Conservation (phyloP, 2,329 filamentous ascomycete species). For the Botrytis deweyae region DNA sequence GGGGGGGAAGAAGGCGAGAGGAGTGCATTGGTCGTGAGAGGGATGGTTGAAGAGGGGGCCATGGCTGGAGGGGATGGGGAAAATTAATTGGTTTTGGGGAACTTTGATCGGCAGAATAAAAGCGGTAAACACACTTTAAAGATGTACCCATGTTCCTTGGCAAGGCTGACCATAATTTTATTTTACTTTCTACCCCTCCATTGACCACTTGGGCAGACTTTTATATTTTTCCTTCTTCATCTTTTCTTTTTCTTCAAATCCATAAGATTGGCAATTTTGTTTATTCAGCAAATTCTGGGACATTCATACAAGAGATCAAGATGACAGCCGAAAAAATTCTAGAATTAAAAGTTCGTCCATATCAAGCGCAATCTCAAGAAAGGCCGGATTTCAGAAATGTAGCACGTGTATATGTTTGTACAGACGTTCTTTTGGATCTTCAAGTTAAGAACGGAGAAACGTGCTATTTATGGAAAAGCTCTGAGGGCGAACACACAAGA, state of each 20-base stretch:
- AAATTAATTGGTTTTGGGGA: slow-evolving; percentile 18
- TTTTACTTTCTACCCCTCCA: slow-evolving; percentile 1
- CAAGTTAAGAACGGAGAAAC: slow-evolving; percentile 58
- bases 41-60: slow-evolving; percentile 1
- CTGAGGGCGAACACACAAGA: slow-evolving; percentile 30
- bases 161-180: slow-evolving; percentile 10
- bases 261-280: background rate
- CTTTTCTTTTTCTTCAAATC: background rate
- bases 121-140: background rate
- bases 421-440: slow-evolving; percentile 51
- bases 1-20: slow-evolving; percentile 44
- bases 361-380: slow-evolving; percentile 33
- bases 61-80: slow-evolving; percentile 19
- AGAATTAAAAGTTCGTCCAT: slow-evolving; percentile 40
- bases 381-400: slow-evolving; percentile 37
- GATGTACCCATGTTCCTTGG: slow-evolving; percentile 8
- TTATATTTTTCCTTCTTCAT: background rate
- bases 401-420: slow-evolving; percentile 38
- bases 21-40: slow-evolving; percentile 44
- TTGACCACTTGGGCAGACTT: background rate
- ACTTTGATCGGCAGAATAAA: slow-evolving; percentile 4
- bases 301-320: background rate
- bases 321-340: slow-evolving; percentile 30
- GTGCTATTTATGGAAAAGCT: slow-evolving; percentile 50
- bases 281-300: too few species aligned